phyloP scores from a whole-genome alignment of 179 eudicot genomes.

The Heliamphora pulchella region DNA sequence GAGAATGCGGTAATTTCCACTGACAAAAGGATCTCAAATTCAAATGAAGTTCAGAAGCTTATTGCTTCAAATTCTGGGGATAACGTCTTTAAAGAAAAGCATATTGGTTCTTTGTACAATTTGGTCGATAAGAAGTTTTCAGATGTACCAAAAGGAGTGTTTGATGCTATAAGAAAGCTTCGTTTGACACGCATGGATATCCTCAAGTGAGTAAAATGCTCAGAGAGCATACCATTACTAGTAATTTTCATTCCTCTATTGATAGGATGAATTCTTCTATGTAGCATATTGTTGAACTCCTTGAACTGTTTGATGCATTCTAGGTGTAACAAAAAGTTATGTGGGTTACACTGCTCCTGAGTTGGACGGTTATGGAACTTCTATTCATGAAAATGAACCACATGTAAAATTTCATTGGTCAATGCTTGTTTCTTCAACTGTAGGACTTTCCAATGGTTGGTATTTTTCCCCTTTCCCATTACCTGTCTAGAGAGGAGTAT shows the following conservation, averaged over 20 bases:
- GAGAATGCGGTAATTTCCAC: conserved; percentile 20
- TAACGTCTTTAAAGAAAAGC: conserved; percentile 10
- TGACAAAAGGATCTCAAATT: too few species aligned
- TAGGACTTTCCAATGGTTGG: too few species aligned
- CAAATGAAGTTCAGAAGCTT: conserved; percentile 3
- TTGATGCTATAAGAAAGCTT: conserved; percentile 44
- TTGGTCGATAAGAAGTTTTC: conserved; percentile 9
- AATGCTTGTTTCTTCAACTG: too few species aligned
- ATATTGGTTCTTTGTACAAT: conserved; percentile 6
- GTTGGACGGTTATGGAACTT: too few species aligned
- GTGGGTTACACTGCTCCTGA: too few species aligned
- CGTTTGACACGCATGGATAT: conserved; percentile 48
- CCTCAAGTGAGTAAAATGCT: conserved; percentile 37
- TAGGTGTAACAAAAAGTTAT: too few species aligned
- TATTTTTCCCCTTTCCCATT: too few species aligned
- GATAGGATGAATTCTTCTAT: not conserved
- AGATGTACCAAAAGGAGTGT: conserved; percentile 31
- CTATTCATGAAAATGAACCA: too few species aligned
- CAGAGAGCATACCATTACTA: not conserved
- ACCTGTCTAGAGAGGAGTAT: too few species aligned
- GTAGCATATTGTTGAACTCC: not conserved
- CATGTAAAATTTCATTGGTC: too few species aligned
- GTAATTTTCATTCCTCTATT: too few species aligned
- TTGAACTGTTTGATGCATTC: too few species aligned
- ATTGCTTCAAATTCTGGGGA: conserved; percentile 11